phyloP scores from a whole-genome alignment of 305 asterid genomes.

The Fraxinus platypoda region DNA sequence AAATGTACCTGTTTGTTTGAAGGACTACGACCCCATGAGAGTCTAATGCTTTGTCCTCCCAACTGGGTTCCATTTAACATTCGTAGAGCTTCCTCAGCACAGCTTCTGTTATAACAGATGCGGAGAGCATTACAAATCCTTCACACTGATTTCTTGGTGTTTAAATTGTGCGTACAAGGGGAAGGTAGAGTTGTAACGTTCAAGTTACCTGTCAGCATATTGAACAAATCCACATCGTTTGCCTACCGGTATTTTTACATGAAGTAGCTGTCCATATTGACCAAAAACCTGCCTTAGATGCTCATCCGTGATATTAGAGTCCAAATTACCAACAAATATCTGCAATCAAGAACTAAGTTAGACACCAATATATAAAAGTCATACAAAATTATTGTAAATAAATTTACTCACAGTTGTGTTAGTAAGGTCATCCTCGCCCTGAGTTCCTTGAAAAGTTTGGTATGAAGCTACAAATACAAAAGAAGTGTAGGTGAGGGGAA shows the following conservation, averaged over 20 bases:
- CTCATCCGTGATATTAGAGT: conserved; percentile 70
- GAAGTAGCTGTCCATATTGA: conserved; percentile 73
- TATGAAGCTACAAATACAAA: conserved; percentile 61
- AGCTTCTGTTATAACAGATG: conserved; percentile 50
- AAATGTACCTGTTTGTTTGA: conserved; percentile 48
- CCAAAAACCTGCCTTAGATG: conserved; percentile 78
- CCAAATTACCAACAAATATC: conserved; percentile 94
- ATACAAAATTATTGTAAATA: conserved; percentile 3
- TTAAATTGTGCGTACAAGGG: neutral
- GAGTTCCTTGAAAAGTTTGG: conserved; percentile 65
- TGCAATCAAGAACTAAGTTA: conserved; percentile 29
- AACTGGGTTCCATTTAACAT: conserved; percentile 68
- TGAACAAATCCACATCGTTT: conserved; percentile 97
- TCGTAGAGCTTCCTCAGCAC: conserved; percentile 84
- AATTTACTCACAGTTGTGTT: conserved; percentile 80
- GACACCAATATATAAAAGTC: neutral
- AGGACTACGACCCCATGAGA: conserved; percentile 95
- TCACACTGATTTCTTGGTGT: neutral
- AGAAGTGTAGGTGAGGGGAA: conserved; percentile 17
- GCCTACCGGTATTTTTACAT: conserved; percentile 92
- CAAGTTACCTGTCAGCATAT: conserved; percentile 73
- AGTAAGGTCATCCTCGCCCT: conserved; percentile 79
- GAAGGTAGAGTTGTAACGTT: neutral
- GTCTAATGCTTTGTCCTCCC: conserved; percentile 85
- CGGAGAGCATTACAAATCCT: conserved; percentile 14